Conservation (phyloP, 2,329 filamentous ascomycete genomes). For the Colletotrichum lentis region DNA sequence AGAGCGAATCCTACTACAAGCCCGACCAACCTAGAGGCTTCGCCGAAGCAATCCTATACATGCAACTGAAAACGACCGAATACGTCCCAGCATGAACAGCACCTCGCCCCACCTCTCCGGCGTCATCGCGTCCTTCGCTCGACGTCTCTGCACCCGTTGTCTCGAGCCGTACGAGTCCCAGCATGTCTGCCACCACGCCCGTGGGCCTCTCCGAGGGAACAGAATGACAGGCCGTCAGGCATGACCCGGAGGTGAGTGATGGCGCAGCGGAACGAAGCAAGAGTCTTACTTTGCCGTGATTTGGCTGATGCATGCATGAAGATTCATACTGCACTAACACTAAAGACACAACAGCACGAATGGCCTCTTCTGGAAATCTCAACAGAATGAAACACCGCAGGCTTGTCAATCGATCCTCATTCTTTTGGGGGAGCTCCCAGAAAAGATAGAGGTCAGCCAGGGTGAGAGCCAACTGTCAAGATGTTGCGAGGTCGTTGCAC, state of each 20-base stretch:
- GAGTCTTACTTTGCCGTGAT: background rate
- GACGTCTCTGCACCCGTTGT: constrained; percentile 36
- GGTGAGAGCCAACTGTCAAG: background rate
- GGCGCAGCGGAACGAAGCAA: background rate
- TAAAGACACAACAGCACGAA: background rate
- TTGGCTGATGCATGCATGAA: background rate
- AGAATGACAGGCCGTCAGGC: background rate
- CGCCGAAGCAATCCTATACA: background rate
- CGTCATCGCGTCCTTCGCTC: constrained; percentile 9
- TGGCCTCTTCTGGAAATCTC: too few relatives aligned
- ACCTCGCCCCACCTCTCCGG: background rate
- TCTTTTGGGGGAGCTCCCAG: background rate
- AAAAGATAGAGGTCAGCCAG: background rate
- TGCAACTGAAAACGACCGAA: background rate
- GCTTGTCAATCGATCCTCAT: background rate
- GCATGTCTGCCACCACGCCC: constrained; percentile 32
- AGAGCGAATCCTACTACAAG: background rate
- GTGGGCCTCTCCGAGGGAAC: constrained; percentile 1
- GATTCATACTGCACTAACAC: background rate
- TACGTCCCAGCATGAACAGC: background rate
- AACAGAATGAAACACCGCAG: background rate
- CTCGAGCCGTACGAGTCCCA: constrained; percentile 38
- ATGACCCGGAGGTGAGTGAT: background rate
- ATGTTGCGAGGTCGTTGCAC: background rate
- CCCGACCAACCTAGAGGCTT: background rate